phyloP scores from a whole-genome alignment of 2,329 filamentous ascomycete species.

The Diaporthe sp. region DNA sequence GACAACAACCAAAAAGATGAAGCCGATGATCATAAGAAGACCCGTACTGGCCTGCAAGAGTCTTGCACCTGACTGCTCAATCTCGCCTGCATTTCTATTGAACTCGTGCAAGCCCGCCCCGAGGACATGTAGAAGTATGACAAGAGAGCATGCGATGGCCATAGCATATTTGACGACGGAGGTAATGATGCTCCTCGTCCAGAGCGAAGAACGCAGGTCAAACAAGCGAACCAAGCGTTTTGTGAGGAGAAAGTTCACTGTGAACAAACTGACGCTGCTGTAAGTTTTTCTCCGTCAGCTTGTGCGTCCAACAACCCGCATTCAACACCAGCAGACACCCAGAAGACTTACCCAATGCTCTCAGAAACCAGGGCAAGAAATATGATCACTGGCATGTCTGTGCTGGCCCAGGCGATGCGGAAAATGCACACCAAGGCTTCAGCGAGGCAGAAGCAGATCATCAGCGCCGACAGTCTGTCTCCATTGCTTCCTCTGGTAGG shows the following conservation, averaged over 20 bases:
- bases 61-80: neutral
- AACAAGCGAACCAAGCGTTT: slow-evolving; percentile 25
- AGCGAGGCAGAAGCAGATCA: slow-evolving; percentile 34
- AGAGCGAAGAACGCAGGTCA: slow-evolving; percentile 29
- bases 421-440: slow-evolving; percentile 19
- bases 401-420: slow-evolving; percentile 19
- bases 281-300: neutral
- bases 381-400: neutral
- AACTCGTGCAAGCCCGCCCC: slow-evolving; percentile 16
- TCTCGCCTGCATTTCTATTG: neutral
- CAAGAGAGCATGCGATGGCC: neutral
- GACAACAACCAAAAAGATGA: slow-evolving; percentile 19
- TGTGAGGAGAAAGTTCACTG: slow-evolving; percentile 27
- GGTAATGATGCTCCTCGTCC: slow-evolving; percentile 5
- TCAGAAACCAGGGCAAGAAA: slow-evolving; percentile 34
- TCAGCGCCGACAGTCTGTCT: slow-evolving; percentile 17
- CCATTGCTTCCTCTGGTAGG: slow-evolving; percentile 4
- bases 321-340: too few relatives aligned
- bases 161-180: slow-evolving; percentile 15
- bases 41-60: slow-evolving; percentile 14
- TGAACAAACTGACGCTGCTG: slow-evolving; percentile 26
- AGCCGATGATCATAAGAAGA: slow-evolving; percentile 17
- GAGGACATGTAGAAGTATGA: slow-evolving; percentile 14
- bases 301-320: neutral
- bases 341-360: slow-evolving; percentile 25